A percentile compares a stretch with the other conserved stretches of the same genome.
Conservation (phyloP, 306 rosid genomes). For the Acmispon strigosus region DNA sequence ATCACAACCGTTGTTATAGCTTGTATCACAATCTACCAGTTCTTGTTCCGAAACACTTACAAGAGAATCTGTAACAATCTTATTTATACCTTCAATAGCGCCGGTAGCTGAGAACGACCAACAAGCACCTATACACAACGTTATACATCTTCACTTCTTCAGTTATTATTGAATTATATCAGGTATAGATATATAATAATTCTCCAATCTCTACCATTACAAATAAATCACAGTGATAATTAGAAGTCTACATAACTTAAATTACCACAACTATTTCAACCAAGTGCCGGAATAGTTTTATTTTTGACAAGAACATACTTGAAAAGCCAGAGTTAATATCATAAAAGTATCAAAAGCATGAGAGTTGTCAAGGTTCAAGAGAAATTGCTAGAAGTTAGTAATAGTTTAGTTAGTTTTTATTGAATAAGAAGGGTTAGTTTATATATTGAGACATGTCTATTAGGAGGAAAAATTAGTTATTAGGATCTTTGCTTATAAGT, state of each 20-base stretch:
- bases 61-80: slow-evolving; percentile 83
- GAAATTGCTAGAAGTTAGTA: no score
- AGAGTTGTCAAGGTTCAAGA: no score
- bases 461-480: no score
- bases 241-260: neutral
- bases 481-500: no score
- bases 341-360: no score
- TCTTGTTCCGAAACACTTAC: slow-evolving; percentile 90
- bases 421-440: no score
- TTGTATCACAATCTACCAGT: slow-evolving; percentile 71
- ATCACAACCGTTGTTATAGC: slow-evolving; percentile 58
- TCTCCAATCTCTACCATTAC: neutral
- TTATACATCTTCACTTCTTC: neutral
- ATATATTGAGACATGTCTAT: no score
- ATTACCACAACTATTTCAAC: no score
- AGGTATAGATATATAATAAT: neutral
- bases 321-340: no score
- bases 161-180: neutral
- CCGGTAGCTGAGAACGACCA: slow-evolving; percentile 95
- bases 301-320: no score
- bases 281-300: no score
- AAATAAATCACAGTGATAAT: neutral
- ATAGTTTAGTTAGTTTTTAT: no score
- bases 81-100: slow-evolving; percentile 89
- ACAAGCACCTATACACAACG: slow-evolving; percentile 62